Percentiles rank a stretch among this genome's conserved stretches.
Conservation (phyloP, 176 grass and related monocot genomes). For the Oryza glumipatula region DNA sequence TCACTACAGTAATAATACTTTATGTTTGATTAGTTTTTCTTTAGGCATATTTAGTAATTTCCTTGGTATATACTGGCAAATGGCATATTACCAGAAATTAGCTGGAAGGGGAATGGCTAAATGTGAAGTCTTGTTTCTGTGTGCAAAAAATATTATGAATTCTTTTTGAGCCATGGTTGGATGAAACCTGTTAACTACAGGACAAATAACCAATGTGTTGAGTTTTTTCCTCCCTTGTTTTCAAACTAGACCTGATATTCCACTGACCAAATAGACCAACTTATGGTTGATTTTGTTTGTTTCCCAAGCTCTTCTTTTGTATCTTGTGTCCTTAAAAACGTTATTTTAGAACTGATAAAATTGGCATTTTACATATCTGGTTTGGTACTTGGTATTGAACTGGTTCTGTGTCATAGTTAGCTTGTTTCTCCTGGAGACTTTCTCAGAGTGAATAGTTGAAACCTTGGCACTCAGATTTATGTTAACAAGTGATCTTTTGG, state of each 20-base stretch:
- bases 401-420: not conserved
- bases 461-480: not conserved
- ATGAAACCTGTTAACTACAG: no score
- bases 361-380: not conserved
- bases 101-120: not conserved
- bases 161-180: no score
- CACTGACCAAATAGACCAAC: no score
- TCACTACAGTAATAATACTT: not conserved
- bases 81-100: not conserved
- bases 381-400: no score
- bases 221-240: no score
- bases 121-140: not conserved
- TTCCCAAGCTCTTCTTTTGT: no score
- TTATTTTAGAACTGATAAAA: not conserved
- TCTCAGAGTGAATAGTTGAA: not conserved
- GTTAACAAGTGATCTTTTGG: no score
- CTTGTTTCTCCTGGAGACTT: not conserved
- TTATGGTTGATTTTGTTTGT: no score
- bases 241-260: no score
- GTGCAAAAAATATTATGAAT: not conserved
- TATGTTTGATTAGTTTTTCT: not conserved
- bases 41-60: not conserved
- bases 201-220: no score
- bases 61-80: not conserved
- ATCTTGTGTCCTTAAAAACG: no score